Conservation (phyloP, 768 basidiomycete species). For the Amanita rimosa region DNA sequence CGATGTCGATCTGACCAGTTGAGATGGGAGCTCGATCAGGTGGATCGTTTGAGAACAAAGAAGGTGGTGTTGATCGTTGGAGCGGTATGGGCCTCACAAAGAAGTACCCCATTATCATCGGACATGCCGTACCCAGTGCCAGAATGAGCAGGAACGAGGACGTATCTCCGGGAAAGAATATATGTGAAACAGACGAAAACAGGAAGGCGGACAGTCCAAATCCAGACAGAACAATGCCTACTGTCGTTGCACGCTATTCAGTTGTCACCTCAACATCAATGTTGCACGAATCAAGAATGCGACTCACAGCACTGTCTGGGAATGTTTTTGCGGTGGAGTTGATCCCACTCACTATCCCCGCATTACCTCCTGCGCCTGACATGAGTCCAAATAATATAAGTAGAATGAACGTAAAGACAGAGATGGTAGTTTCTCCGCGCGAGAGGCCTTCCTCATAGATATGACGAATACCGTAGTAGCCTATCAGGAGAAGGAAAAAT, state of each 20-base stretch:
- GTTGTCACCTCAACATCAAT: neutral
- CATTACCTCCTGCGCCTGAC: conserved; percentile 71
- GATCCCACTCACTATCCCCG: conserved; percentile 55
- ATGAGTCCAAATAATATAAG: conserved; percentile 57
- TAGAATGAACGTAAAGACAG: conserved; percentile 29
- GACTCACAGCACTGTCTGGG: conserved; percentile 52
- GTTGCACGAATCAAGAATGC: neutral
- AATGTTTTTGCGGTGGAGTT: conserved; percentile 83
- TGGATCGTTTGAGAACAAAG: neutral
- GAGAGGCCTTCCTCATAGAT: conserved; percentile 48
- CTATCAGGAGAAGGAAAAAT: conserved; percentile 48
- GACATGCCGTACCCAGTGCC: conserved; percentile 64
- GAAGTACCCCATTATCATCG: conserved; percentile 73
- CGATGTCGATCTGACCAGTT: neutral
- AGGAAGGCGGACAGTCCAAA: conserved; percentile 89
- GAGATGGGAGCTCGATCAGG: neutral
- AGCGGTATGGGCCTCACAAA: conserved; percentile 62
- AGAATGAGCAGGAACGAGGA: conserved; percentile 69
- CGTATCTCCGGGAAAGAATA: conserved; percentile 67
- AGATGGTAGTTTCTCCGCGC: conserved; percentile 20
- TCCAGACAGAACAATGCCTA: conserved; percentile 73
- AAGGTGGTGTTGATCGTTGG: conserved; percentile 12
- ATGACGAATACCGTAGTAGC: conserved; percentile 57
- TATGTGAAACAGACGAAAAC: conserved; percentile 68
- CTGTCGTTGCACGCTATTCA: conserved; percentile 61